phyloP scores from a whole-genome alignment of 441 rosid genomes.

The Hypseocharis bilobata region DNA sequence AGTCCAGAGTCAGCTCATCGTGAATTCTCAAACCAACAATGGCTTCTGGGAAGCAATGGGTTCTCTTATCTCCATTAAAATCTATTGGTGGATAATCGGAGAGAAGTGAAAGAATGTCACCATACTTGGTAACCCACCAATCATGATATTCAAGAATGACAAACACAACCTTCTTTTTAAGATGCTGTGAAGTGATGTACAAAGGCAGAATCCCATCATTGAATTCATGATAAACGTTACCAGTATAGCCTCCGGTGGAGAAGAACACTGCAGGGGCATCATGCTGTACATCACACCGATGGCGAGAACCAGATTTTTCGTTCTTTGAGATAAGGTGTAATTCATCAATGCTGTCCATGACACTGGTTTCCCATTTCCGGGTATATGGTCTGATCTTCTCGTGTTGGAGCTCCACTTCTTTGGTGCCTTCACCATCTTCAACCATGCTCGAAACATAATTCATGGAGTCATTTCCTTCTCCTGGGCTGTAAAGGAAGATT shows the following conservation, averaged over 20 bases:
- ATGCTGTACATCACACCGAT: constrained; percentile 53
- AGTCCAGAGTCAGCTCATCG: constrained; percentile 58
- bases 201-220: constrained; percentile 83
- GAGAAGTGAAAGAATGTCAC: constrained; percentile 48
- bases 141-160: constrained; percentile 74
- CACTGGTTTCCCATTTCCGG: constrained; percentile 75
- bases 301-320: constrained; percentile 19
- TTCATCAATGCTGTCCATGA: constrained; percentile 71
- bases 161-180: constrained; percentile 66
- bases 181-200: constrained; percentile 68
- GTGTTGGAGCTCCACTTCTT: constrained; percentile 21
- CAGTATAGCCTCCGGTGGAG: constrained; percentile 87
- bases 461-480: constrained; percentile 19
- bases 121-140: constrained; percentile 87
- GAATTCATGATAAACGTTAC: constrained; percentile 84
- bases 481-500: constrained; percentile 45
- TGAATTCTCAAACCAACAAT: constrained; percentile 71
- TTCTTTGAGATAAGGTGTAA: constrained; percentile 42
- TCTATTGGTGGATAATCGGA: constrained; percentile 57
- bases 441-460: constrained; percentile 19
- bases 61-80: constrained; percentile 53
- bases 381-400: constrained; percentile 84
- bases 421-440: constrained; percentile 4
- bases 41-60: constrained; percentile 78
- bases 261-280: constrained; percentile 72